Evolutionary conservation across 2,329 filamentous ascomycete species (phyloP).

Genomic region (Diaporthe citrichinensis): DNA sequence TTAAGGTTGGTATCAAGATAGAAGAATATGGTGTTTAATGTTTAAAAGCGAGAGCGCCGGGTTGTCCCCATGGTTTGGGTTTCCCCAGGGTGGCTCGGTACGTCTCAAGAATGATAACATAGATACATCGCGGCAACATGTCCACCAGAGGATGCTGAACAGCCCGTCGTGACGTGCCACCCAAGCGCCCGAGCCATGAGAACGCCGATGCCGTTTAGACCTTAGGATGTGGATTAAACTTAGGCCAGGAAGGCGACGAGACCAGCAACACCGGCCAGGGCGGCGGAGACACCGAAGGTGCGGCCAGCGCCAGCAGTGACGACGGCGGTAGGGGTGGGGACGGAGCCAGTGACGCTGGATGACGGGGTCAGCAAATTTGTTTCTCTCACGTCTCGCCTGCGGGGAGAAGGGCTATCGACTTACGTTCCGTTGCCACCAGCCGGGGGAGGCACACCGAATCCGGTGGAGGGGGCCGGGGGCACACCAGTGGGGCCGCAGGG

Average conservation of each 20-base stretch:
- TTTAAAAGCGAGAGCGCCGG: slow-evolving; percentile 36
- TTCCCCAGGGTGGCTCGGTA: slow-evolving; percentile 38
- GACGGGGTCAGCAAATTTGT: slow-evolving; percentile 40
- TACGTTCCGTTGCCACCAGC: slow-evolving; percentile 50
- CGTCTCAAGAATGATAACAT: slow-evolving; percentile 39
- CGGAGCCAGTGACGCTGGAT: slow-evolving; percentile 50
- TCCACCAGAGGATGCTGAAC: slow-evolving; percentile 27
- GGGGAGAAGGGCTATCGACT: slow-evolving; percentile 42
- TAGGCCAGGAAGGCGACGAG: slow-evolving; percentile 69
- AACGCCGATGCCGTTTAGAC: slow-evolving; percentile 54
- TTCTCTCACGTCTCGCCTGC: not conserved
- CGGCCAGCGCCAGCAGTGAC: slow-evolving; percentile 66
- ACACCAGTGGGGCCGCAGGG: slow-evolving; percentile 55
- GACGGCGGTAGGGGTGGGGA: slow-evolving; percentile 51
- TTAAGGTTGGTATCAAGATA: slow-evolving; percentile 32
- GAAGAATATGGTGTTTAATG: slow-evolving; percentile 32
- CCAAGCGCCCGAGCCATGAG: slow-evolving; percentile 49
- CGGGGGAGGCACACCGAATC: slow-evolving; percentile 41
- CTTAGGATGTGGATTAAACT: slow-evolving; percentile 42
- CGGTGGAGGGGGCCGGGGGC: slow-evolving; percentile 44
- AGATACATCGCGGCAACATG: slow-evolving; percentile 37
- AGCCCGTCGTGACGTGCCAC: slow-evolving; percentile 32
- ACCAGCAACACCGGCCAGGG: slow-evolving; percentile 69
- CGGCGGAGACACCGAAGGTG: slow-evolving; percentile 66
- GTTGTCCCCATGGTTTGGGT: slow-evolving; percentile 34